Conservation (phyloP, 1,139 yeast genomes). For the Sugiyamaella xylanicola region DNA sequence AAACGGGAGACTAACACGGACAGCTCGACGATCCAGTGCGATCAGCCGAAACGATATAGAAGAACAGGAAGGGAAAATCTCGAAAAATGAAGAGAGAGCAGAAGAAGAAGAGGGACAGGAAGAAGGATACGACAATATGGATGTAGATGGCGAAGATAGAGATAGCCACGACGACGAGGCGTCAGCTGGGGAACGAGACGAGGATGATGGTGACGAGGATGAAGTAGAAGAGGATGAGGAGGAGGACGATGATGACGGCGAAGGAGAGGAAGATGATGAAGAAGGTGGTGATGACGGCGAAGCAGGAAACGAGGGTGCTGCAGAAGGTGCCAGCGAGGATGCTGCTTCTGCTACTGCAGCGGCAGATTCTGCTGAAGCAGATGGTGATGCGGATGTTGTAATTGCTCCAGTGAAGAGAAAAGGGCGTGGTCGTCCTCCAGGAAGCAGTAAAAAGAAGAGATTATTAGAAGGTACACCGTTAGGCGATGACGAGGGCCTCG, state of each 20-base stretch:
- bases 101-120: too few species aligned
- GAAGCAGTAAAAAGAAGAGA: constrained; percentile 34
- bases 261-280: constrained; percentile 17
- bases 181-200: constrained; percentile 15
- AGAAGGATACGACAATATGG: constrained; percentile 8
- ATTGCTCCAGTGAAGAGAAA: constrained; percentile 21
- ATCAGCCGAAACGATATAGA: constrained; percentile 8
- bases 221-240: constrained; percentile 31
- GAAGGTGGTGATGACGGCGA: constrained; percentile 19
- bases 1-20: constrained; percentile 24
- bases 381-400: constrained; percentile 24
- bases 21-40: neutral
- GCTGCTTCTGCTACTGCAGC: too few species aligned
- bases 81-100: constrained; percentile 24
- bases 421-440: constrained; percentile 44
- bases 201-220: constrained; percentile 22
- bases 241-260: constrained; percentile 31
- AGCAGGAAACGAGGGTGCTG: constrained; percentile 17
- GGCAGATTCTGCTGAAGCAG: too few species aligned
- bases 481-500: constrained; percentile 25
- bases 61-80: constrained; percentile 31
- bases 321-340: constrained; percentile 5
- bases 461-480: constrained; percentile 24
- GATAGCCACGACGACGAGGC: constrained; percentile 20
- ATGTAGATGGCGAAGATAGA: constrained; percentile 6